A percentile compares a stretch with the other conserved stretches of the same genome.
These are phyloP conservation scores for Stemphylium lycopersici DNA, from an alignment of 2,329 filamentous ascomycete genomes.

Conservation along the genomic window DNA sequence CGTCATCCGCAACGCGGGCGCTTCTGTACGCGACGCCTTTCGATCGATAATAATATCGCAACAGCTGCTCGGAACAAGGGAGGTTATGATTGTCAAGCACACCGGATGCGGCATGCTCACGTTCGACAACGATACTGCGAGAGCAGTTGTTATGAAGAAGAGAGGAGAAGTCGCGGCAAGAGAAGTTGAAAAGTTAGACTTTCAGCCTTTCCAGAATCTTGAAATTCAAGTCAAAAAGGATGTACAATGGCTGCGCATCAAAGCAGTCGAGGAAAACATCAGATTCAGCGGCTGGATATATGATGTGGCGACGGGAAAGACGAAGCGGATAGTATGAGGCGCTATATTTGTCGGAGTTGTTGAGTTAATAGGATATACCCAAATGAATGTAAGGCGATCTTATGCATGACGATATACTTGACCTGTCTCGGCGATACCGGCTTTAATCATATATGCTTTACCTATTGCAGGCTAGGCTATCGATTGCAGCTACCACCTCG, in stretches of 20 bases:
- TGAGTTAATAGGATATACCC: slow-evolving; percentile 11
- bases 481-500: neutral
- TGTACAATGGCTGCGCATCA: slow-evolving; percentile 65
- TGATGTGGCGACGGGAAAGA: slow-evolving; percentile 75
- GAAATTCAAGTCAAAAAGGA: slow-evolving; percentile 70
- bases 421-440: neutral
- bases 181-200: slow-evolving; percentile 60
- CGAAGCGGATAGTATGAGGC: slow-evolving; percentile 54
- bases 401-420: neutral
- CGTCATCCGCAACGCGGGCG: slow-evolving; percentile 72
- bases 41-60: slow-evolving; percentile 79
- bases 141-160: slow-evolving; percentile 63
- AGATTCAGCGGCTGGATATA: slow-evolving; percentile 76
- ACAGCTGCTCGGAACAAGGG: slow-evolving; percentile 76
- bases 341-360: neutral
- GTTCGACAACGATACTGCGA: slow-evolving; percentile 66
- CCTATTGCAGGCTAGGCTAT: slow-evolving; percentile 1
- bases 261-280: slow-evolving; percentile 65
- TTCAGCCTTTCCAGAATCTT: slow-evolving; percentile 64
- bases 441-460: neutral
- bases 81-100: slow-evolving; percentile 77
- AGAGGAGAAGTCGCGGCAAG: slow-evolving; percentile 59
- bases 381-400: slow-evolving; percentile 8
- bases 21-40: slow-evolving; percentile 69
- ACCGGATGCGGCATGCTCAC: slow-evolving; percentile 76